A percentile compares a stretch with the other conserved stretches of the same genome.
Conservation (phyloP, 495 filamentous ascomycete genomes). For the Rusavskia elegans region DNA sequence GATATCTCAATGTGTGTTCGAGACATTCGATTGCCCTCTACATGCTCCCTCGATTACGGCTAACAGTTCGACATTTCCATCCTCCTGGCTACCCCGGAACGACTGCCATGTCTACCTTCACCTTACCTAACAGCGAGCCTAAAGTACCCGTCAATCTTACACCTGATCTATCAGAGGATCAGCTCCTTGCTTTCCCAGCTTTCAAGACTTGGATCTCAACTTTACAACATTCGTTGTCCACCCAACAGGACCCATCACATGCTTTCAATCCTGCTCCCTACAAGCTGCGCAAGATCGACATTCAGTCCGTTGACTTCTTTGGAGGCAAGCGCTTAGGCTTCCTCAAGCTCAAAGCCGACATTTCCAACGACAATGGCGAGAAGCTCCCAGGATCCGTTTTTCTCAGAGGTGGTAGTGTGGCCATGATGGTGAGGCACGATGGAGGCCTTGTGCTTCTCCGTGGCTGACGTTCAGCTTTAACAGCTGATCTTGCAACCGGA, state of each 20-base stretch:
- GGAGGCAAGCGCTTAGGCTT: conserved; percentile 53
- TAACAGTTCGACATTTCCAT: conserved; percentile 4
- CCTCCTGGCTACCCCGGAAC: background rate
- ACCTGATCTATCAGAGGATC: conserved; percentile 39
- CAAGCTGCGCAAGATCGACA: conserved; percentile 46
- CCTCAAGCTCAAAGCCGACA: conserved; percentile 51
- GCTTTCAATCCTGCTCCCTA: conserved; percentile 61
- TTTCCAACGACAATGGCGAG: conserved; percentile 48
- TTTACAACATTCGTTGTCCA: conserved; percentile 44
- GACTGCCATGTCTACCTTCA: conserved; percentile 29
- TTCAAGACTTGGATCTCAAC: conserved; percentile 61
- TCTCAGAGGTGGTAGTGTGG: conserved; percentile 66
- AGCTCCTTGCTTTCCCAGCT: conserved; percentile 53
- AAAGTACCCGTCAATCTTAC: conserved; percentile 38
- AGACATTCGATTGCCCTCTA: background rate
- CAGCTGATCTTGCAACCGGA: conserved; percentile 54
- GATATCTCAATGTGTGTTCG: too few species aligned
- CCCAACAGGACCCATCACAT: conserved; percentile 44
- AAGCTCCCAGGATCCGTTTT: conserved; percentile 64
- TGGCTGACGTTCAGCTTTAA: background rate
- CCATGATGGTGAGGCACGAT: conserved; percentile 46
- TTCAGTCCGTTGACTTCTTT: conserved; percentile 66
- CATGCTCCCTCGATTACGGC: conserved; percentile 12
- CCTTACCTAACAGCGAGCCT: conserved; percentile 23
- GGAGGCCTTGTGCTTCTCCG: background rate